phyloP scores from a whole-genome alignment of 257 asterid genomes.

The Verbascum thapsus region DNA sequence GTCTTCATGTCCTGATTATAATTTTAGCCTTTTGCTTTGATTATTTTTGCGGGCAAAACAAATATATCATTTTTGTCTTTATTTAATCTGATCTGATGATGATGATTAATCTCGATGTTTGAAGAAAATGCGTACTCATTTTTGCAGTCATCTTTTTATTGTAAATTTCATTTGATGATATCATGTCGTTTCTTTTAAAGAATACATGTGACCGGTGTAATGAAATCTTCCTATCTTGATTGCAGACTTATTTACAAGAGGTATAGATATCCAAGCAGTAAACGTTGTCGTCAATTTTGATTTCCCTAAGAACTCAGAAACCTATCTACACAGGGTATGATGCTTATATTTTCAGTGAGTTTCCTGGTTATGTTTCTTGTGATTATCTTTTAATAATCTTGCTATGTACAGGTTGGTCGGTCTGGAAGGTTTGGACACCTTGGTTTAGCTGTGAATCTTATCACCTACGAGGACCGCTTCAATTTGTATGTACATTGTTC shows the following conservation, averaged over 20 bases:
- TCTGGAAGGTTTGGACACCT: conserved; percentile 88
- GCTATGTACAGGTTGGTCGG: conserved; percentile 64
- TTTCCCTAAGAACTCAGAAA: conserved; percentile 80
- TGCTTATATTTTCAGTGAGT: not conserved
- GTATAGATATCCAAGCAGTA: conserved; percentile 87
- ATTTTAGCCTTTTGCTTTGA: conserved; percentile 10
- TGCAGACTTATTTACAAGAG: conserved; percentile 81
- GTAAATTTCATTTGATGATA: not conserved
- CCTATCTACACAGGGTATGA: conserved; percentile 79
- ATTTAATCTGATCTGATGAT: conserved; percentile 9
- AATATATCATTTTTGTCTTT: not conserved
- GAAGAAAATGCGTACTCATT: not conserved
- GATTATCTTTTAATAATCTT: conserved; percentile 10
- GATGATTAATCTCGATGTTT: not conserved
- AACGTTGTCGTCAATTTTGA: conserved; percentile 84
- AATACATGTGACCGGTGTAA: not conserved
- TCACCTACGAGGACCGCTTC: conserved; percentile 80
- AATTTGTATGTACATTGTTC: conserved; percentile 50
- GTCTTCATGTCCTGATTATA: conserved; percentile 4
- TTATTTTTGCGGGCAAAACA: not conserved
- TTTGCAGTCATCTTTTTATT: not conserved
- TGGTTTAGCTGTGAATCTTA: conserved; percentile 76
- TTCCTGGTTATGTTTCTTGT: not conserved
- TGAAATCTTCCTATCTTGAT: conserved; percentile 5
- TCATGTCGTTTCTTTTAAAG: not conserved